Evolutionary conservation across 2,329 filamentous ascomycete species (phyloP).

Genomic region (Curvularia sp.): DNA sequence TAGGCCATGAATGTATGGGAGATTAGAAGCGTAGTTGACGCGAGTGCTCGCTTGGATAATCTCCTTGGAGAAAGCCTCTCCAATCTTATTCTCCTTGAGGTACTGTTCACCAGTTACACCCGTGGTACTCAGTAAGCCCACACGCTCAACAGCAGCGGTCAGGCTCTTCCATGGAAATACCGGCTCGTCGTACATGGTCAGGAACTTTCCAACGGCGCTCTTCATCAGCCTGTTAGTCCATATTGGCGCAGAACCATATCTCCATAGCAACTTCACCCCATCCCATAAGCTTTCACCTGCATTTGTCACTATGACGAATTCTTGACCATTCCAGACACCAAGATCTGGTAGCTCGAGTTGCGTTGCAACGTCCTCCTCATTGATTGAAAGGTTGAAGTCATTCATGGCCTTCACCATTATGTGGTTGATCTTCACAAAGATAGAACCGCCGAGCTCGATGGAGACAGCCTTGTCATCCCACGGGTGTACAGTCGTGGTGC

Average conservation of each 20-base stretch:
- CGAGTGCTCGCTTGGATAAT: constrained; percentile 87
- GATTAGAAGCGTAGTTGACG: constrained; percentile 93
- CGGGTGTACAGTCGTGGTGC: constrained; percentile 82
- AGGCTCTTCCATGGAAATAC: constrained; percentile 85
- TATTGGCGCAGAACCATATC: constrained; percentile 81
- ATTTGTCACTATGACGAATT: constrained; percentile 72
- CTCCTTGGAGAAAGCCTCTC: constrained; percentile 72
- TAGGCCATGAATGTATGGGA: constrained; percentile 84
- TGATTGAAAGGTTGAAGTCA: constrained; percentile 71
- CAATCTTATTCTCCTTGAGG: constrained; percentile 71
- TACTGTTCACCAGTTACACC: constrained; percentile 76
- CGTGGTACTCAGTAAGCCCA: constrained; percentile 72
- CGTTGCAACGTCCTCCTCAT: constrained; percentile 42
- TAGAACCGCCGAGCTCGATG: constrained; percentile 87
- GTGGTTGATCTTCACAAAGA: constrained; percentile 85
- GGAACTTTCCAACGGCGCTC: constrained; percentile 72
- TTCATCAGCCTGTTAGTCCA: constrained; percentile 76
- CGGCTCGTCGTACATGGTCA: constrained; percentile 80
- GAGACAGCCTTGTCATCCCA: constrained; percentile 71
- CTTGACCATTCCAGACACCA: constrained; percentile 83
- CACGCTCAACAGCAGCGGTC: constrained; percentile 69
- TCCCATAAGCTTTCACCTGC: constrained; percentile 78
- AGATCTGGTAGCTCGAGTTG: constrained; percentile 55
- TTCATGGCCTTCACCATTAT: constrained; percentile 78
- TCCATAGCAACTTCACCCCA: constrained; percentile 78